phyloP scores from a whole-genome alignment of 2,329 filamentous ascomycete species.

The Periconia sp. region DNA sequence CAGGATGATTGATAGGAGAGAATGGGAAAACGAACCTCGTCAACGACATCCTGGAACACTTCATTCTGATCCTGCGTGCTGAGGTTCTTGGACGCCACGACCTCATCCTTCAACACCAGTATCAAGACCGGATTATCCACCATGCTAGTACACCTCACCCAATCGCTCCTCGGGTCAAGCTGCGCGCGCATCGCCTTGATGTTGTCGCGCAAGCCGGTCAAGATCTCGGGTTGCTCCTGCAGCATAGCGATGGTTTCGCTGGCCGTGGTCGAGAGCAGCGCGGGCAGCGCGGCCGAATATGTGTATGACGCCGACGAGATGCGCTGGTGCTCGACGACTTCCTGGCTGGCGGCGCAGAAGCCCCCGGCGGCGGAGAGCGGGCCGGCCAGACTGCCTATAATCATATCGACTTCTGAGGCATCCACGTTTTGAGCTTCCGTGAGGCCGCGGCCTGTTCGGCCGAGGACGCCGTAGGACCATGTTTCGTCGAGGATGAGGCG shows the following conservation, averaged over 20 bases:
- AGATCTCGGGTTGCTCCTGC: conserved; percentile 81
- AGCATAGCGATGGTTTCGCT: conserved; percentile 86
- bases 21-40: conserved; percentile 69
- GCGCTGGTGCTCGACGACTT: conserved; percentile 94
- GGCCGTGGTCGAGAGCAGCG: conserved; percentile 91
- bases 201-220: conserved; percentile 79
- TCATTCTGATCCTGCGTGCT: conserved; percentile 77
- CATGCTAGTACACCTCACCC: conserved; percentile 80
- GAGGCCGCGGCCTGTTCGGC: conserved; percentile 84
- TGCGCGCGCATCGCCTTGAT: conserved; percentile 83
- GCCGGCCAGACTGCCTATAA: conserved; percentile 87
- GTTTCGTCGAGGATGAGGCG: conserved; percentile 96
- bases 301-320: conserved; percentile 92
- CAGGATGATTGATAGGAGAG: not conserved
- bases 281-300: conserved; percentile 91
- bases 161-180: conserved; percentile 90
- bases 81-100: conserved; percentile 70
- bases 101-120: conserved; percentile 78
- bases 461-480: conserved; percentile 94
- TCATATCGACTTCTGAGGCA: conserved; percentile 92
- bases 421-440: conserved; percentile 98
- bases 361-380: conserved; percentile 90
- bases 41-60: conserved; percentile 86
- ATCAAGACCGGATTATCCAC: conserved; percentile 86
- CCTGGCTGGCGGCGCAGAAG: conserved; percentile 88